Conservation (phyloP, 345 rosid genomes). For the Lepidium africanum region DNA sequence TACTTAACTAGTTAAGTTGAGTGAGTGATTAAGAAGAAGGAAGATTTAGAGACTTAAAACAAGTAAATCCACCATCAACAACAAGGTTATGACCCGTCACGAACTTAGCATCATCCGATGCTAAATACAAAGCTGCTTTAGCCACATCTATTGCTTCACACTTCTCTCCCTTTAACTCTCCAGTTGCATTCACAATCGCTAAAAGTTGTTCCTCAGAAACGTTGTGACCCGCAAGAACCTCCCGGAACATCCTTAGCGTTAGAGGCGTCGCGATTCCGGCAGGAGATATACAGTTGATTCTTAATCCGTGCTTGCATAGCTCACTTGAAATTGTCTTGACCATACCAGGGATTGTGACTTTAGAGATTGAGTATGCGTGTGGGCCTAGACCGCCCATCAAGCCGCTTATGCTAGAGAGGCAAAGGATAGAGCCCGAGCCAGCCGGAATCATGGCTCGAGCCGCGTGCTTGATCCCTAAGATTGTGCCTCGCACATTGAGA, state of each 20-base stretch:
- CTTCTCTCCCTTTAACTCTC: slow-evolving; percentile 57
- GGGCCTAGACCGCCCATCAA: slow-evolving; percentile 71
- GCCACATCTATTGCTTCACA: slow-evolving; percentile 76
- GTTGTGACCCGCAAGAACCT: slow-evolving; percentile 32
- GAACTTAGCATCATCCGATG: slow-evolving; percentile 37
- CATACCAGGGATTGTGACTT: slow-evolving; percentile 50
- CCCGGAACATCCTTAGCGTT: slow-evolving; percentile 26
- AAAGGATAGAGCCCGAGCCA: slow-evolving; percentile 60
- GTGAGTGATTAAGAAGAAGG: slow-evolving; percentile 29
- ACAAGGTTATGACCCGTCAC: slow-evolving; percentile 37
- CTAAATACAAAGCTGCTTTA: slow-evolving; percentile 31
- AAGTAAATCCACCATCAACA: slow-evolving; percentile 51
- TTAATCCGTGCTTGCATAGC: slow-evolving; percentile 46
- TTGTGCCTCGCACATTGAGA: slow-evolving; percentile 49
- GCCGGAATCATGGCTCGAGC: slow-evolving; percentile 66
- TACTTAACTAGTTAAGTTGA: background rate
- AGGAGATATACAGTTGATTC: slow-evolving; percentile 74
- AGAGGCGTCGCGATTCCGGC: slow-evolving; percentile 53
- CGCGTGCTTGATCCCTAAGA: slow-evolving; percentile 69
- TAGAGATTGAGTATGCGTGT: slow-evolving; percentile 61
- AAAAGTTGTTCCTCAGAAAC: slow-evolving; percentile 33
- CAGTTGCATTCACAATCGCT: slow-evolving; percentile 43
- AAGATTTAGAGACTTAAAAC: slow-evolving; percentile 45
- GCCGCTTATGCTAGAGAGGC: slow-evolving; percentile 74
- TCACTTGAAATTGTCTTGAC: slow-evolving; percentile 65